Percentiles rank a stretch among this genome's conserved stretches.
These are phyloP conservation scores for Aechmea fasciata DNA, from an alignment of 176 grass and related monocot species.

Conservation along the genomic window DNA sequence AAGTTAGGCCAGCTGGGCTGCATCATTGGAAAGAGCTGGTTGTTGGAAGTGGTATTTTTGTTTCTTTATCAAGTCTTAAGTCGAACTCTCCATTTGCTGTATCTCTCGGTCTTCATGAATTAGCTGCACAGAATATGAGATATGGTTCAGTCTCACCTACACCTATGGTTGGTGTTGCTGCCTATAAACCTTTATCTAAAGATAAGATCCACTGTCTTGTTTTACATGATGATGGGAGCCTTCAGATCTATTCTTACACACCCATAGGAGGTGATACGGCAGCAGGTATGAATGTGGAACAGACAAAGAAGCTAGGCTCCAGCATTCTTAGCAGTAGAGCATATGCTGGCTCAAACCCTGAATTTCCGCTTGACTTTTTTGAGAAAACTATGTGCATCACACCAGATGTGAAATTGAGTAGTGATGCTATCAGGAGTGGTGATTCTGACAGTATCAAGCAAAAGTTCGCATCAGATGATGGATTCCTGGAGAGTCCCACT, in stretches of 20 bases:
- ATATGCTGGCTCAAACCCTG: constrained; percentile 59
- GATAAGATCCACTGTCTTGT: constrained; percentile 91
- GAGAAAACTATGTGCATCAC: constrained; percentile 86
- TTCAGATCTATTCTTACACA: constrained; percentile 84
- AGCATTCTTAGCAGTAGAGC: constrained; percentile 68
- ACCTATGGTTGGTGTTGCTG: constrained; percentile 76
- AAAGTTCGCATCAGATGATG: constrained; percentile 76
- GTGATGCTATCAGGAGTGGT: constrained; percentile 63
- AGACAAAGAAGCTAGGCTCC: constrained; percentile 80
- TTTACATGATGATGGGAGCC: constrained; percentile 96
- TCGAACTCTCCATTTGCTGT: constrained; percentile 60
- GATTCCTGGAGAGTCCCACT: constrained; percentile 62
- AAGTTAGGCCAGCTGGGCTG: constrained; percentile 55
- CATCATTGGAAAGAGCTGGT: constrained; percentile 89
- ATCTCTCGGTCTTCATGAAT: constrained; percentile 49
- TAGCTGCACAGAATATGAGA: constrained; percentile 79
- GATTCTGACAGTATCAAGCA: constrained; percentile 94
- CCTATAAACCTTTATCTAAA: constrained; percentile 96
- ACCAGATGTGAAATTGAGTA: constrained; percentile 65
- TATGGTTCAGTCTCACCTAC: constrained; percentile 46
- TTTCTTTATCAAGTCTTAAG: constrained; percentile 67
- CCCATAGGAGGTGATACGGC: constrained; percentile 47
- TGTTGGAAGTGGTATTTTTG: constrained; percentile 75
- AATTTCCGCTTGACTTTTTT: constrained; percentile 94
- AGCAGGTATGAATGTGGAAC: constrained; percentile 40